phyloP scores from a whole-genome alignment of 139 green algal genomes.

The Desmodesmus armatus region DNA sequence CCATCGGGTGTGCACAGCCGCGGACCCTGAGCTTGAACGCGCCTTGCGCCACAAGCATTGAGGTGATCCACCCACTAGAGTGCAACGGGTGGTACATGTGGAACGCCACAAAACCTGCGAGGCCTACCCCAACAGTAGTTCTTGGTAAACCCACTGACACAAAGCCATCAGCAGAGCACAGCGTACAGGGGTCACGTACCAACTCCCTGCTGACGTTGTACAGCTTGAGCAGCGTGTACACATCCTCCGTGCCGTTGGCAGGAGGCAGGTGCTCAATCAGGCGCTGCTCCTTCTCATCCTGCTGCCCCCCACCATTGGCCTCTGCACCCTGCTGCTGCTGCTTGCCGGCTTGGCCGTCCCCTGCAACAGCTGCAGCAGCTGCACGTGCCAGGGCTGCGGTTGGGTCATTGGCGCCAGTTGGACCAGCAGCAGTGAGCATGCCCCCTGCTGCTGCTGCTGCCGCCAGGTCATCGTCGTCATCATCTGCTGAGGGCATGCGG shows the following conservation, averaged over 20 bases:
- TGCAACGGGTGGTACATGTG: too few relatives aligned
- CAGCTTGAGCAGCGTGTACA: conserved; percentile 75
- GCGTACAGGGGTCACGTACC: conserved; percentile 39
- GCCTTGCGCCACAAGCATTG: too few relatives aligned
- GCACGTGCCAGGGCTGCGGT: not conserved
- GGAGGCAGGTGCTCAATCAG: conserved; percentile 56
- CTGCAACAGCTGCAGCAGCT: not conserved
- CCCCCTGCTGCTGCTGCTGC: conserved; percentile 7
- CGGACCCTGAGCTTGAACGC: too few relatives aligned
- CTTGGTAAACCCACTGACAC: too few relatives aligned
- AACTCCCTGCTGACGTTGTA: conserved; percentile 59
- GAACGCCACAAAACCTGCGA: too few relatives aligned
- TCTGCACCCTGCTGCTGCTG: conserved; percentile 1
- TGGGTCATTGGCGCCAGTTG: not conserved
- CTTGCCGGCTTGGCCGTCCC: not conserved
- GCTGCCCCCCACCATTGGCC: conserved; percentile 1
- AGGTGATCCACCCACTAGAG: too few relatives aligned
- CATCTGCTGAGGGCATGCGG: conserved; percentile 10
- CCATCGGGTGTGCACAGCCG: too few relatives aligned
- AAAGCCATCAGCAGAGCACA: too few relatives aligned
- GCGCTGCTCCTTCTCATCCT: not conserved
- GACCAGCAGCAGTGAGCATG: not conserved
- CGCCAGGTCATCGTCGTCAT: conserved; percentile 36
- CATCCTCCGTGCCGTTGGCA: conserved; percentile 53
- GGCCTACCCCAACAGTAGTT: too few relatives aligned